A percentile compares a stretch with the other conserved stretches of the same genome.
Conservation (phyloP, 2,329 filamentous ascomycete species). For the Phaeosphaeriaceae sp. region DNA sequence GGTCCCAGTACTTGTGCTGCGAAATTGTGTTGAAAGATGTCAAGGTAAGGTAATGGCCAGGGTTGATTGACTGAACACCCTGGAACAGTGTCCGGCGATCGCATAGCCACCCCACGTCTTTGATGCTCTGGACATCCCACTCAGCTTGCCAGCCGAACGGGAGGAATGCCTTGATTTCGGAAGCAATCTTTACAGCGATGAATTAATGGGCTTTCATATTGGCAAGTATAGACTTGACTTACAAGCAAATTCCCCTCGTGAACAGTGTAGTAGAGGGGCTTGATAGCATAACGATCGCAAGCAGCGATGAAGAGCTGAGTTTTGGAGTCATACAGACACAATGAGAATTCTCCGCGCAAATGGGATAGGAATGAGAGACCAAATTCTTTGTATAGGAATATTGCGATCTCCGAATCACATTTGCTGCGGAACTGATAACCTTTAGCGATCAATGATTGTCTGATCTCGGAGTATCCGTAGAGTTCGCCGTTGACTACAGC, state of each 20-base stretch:
- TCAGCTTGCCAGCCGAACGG: conserved; percentile 60
- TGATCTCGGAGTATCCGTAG: conserved; percentile 62
- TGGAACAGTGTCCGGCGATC: conserved; percentile 61
- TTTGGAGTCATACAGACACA: conserved; percentile 60
- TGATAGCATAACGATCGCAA: conserved; percentile 65
- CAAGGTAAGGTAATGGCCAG: conserved; percentile 28
- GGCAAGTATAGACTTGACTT: not conserved
- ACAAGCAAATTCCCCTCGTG: conserved; percentile 51
- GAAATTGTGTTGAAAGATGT: conserved; percentile 49
- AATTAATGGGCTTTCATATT: not conserved
- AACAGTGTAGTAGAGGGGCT: conserved; percentile 63
- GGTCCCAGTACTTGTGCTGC: conserved; percentile 61
- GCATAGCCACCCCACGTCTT: conserved; percentile 54
- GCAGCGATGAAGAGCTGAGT: conserved; percentile 54
- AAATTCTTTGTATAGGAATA: conserved; percentile 57
- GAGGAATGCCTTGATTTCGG: conserved; percentile 63
- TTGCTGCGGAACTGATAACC: conserved; percentile 56
- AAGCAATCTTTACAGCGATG: conserved; percentile 13
- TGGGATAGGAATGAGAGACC: conserved; percentile 57
- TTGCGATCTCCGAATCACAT: conserved; percentile 62
- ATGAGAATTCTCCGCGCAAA: conserved; percentile 64
- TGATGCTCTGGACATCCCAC: conserved; percentile 61
- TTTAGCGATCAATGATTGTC: conserved; percentile 42
- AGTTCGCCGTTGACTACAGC: conserved; percentile 68
- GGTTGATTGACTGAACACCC: conserved; percentile 51